Evolutionary conservation across 352 stramenopile species (phyloP).

Genomic region (Plasmopara viticola): DNA sequence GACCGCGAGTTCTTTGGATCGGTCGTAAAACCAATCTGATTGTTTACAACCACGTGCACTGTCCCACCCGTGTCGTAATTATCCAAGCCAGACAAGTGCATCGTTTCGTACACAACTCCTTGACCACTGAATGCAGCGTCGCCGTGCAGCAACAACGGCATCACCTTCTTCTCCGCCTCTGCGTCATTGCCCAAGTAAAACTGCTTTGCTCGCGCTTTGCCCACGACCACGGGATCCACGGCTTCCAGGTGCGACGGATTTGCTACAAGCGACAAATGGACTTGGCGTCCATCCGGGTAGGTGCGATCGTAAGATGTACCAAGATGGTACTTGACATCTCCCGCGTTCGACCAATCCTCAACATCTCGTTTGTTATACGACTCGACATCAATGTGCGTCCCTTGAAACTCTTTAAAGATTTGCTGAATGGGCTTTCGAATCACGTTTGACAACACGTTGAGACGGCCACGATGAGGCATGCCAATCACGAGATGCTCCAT

Average conservation of each 20-base stretch:
- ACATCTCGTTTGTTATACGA: constrained; percentile 72
- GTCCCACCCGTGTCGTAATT: constrained; percentile 95
- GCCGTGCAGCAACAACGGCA: constrained; percentile 95
- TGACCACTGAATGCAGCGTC: constrained; percentile 97
- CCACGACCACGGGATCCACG: constrained; percentile 93
- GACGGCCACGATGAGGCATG: constrained; percentile 95
- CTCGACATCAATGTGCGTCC: constrained; percentile 93
- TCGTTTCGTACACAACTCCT: constrained; percentile 96
- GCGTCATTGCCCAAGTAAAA: constrained; percentile 92
- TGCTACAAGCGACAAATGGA: constrained; percentile 94
- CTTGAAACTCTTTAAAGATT: constrained; percentile 96
- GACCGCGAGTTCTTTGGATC: constrained; percentile 91
- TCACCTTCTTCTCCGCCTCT: constrained; percentile 82
- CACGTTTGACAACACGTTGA: constrained; percentile 98
- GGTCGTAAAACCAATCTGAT: constrained; percentile 96
- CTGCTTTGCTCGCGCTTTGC: constrained; percentile 94
- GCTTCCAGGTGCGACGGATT: constrained; percentile 98
- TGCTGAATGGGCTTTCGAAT: constrained; percentile 96
- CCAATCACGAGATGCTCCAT: constrained; percentile 97
- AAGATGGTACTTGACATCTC: constrained; percentile 99
- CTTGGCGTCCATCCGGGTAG: constrained; percentile 91
- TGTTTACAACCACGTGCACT: constrained; percentile 98
- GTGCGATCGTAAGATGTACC: constrained; percentile 94
- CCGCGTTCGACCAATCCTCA: constrained; percentile 87
- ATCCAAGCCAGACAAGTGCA: constrained; percentile 91